These are phyloP conservation scores for Epichloe sylvatica DNA, from an alignment of 2,329 filamentous ascomycete genomes.

Conservation along the genomic window DNA sequence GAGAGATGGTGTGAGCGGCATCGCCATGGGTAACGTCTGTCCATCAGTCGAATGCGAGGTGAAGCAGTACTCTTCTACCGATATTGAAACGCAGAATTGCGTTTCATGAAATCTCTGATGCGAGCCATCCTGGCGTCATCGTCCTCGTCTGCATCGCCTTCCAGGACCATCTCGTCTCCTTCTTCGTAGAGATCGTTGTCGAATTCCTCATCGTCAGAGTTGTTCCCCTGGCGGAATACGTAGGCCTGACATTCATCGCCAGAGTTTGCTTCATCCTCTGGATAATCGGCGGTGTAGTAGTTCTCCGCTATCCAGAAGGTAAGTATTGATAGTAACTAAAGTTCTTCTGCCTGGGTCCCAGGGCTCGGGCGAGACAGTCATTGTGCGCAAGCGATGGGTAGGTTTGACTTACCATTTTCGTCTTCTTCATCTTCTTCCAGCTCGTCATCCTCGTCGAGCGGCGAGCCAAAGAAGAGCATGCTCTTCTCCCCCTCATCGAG, in stretches of 20 bases:
- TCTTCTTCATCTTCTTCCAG: slow-evolving; percentile 46
- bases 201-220: slow-evolving; percentile 42
- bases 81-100: slow-evolving; percentile 13
- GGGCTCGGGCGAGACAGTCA: background rate
- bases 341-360: background rate
- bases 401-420: slow-evolving; percentile 40
- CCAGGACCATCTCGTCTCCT: slow-evolving; percentile 24
- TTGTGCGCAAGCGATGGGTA: background rate
- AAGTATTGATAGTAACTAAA: background rate
- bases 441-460: slow-evolving; percentile 49
- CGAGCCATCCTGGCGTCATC: slow-evolving; percentile 23
- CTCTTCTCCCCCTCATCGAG: slow-evolving; percentile 45
- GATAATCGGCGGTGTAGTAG: slow-evolving; percentile 67
- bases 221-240: slow-evolving; percentile 37
- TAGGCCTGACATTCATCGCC: slow-evolving; percentile 45
- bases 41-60: background rate
- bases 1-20: too few relatives aligned
- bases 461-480: slow-evolving; percentile 45
- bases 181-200: slow-evolving; percentile 26
- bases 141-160: slow-evolving; percentile 23
- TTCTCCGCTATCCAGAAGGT: slow-evolving; percentile 45
- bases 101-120: slow-evolving; percentile 25
- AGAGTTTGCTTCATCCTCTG: slow-evolving; percentile 62
- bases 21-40: too few relatives aligned
- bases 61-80: background rate